Percentiles rank a stretch among this genome's conserved stretches.
Conservation (phyloP, 2,329 filamentous ascomycete genomes). For the Ceratocystis diversiconidia region DNA sequence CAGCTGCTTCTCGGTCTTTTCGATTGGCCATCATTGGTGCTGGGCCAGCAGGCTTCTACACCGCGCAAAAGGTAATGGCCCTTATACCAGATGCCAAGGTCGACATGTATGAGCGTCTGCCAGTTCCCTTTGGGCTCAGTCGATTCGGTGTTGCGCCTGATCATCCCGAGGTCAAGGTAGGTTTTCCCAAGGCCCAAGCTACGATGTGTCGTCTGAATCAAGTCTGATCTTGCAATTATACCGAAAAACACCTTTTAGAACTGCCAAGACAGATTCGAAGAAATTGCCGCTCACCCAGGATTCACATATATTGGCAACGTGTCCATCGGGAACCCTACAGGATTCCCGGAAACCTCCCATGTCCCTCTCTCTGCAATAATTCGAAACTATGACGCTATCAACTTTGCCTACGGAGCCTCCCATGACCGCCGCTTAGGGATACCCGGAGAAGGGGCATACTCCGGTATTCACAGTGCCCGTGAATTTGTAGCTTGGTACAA, state of each 20-base stretch:
- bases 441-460: constrained; percentile 58
- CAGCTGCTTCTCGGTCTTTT: constrained; percentile 38
- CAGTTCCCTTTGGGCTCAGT: constrained; percentile 83
- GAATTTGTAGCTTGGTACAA: constrained; percentile 99
- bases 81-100: constrained; percentile 58
- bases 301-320: constrained; percentile 91
- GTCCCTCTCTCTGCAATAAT: constrained; percentile 45
- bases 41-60: constrained; percentile 91
- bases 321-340: constrained; percentile 47
- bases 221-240: neutral
- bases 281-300: constrained; percentile 65
- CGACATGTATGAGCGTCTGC: constrained; percentile 93
- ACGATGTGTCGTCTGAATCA: neutral
- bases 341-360: constrained; percentile 23
- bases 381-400: constrained; percentile 77
- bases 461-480: constrained; percentile 72
- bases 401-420: constrained; percentile 86
- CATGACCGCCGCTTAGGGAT: constrained; percentile 67
- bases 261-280: constrained; percentile 83
- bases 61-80: constrained; percentile 69
- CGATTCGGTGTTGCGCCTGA: constrained; percentile 95
- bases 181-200: constrained; percentile 16
- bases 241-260: constrained; percentile 42
- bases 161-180: constrained; percentile 92
- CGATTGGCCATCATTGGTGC: constrained; percentile 83